Percentiles rank a stretch among this genome's conserved stretches.
These are phyloP conservation scores for Moesziomyces antarcticus DNA, from an alignment of 1,284 basidiomycete genomes.

Conservation along the genomic window DNA sequence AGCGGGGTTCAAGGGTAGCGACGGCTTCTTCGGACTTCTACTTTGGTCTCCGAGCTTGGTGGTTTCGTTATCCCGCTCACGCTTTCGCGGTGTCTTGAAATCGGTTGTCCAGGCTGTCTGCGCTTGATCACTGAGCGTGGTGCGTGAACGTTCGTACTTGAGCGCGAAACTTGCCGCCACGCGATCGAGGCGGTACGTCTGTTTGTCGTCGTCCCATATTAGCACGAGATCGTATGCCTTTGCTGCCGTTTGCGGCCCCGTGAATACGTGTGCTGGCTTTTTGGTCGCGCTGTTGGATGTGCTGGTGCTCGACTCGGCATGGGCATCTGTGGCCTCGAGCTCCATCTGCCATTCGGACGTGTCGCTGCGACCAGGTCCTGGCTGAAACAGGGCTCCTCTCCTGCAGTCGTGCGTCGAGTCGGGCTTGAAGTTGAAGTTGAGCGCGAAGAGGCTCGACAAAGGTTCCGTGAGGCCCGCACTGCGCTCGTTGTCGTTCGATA, in stretches of 20 bases:
- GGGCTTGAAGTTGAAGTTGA: constrained; percentile 52
- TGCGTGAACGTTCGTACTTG: constrained; percentile 43
- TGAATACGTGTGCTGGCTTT: constrained; percentile 37
- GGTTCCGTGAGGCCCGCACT: background rate
- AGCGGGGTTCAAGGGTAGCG: background rate
- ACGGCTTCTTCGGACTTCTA: background rate
- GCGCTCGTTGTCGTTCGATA: background rate
- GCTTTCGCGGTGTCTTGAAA: background rate
- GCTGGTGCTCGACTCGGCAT: constrained; percentile 1
- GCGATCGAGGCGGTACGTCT: constrained; percentile 24
- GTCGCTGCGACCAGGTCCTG: constrained; percentile 4
- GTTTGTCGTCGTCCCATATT: constrained; percentile 23
- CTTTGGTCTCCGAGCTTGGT: background rate
- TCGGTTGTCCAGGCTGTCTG: constrained; percentile 12
- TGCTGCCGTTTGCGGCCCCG: constrained; percentile 24
- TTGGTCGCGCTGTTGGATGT: background rate
- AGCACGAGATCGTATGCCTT: constrained; percentile 38
- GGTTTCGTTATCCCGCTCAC: background rate
- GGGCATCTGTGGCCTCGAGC: constrained; percentile 20
- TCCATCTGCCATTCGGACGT: constrained; percentile 42
- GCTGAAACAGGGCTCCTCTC: constrained; percentile 30
- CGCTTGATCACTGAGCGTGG: constrained; percentile 18
- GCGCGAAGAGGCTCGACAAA: constrained; percentile 23
- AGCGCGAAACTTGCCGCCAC: constrained; percentile 36
- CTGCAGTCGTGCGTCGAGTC: constrained; percentile 34